Base-by-base conservation (phyloP, 257 asterid genomes). In the Nicotiana tabacum region DNA sequence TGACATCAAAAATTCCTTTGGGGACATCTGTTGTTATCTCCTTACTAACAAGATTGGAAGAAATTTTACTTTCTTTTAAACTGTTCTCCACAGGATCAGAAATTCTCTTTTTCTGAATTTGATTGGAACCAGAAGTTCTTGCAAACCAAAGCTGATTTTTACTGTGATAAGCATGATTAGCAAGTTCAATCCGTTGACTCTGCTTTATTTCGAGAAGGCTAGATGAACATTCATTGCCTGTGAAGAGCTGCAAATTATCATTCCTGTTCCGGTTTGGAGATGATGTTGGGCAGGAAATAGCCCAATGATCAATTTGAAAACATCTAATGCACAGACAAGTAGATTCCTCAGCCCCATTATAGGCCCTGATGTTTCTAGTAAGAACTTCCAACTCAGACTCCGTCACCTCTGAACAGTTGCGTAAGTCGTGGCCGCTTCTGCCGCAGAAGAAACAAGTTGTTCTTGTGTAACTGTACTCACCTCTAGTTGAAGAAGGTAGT, bases 251-350 rank as follows among this genome's bases (percentile, higher is more conserved):
- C 51, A 72, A 68, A 32, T 64, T 74, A 51, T 33, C 33, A 24
- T 29, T 66, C 66, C 43, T 10, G 24, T 64, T 70, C 82, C 61
- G 67, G 21, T 72, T 85, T 39, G 90, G 78, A 64, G 85, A 82
- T 65, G 78, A 84, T 68, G 77, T 72, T 56, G 96, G 96, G 58
- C 98, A 94, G 2, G 88, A 83, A 82, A 83, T 76, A 18, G 97
- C 96, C 97, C 95, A 91, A 77, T 94, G 98, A 87, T 87, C 91
- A 51, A 87, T 81, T 80, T 86, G 90, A 84, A 90, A 90, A 87
- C 98, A 94, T 87, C 88, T 84, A 82, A 91, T 87, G 91, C 97
- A 92, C 32, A 91, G 76, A 80, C 85, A 69, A 18, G 84, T 77
- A 83, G 86, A 87, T 57, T 80, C 90, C 53, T 86, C 89, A 24